phyloP scores from a whole-genome alignment of 139 green algal species.

The Pseudopediastrum boryanum region DNA sequence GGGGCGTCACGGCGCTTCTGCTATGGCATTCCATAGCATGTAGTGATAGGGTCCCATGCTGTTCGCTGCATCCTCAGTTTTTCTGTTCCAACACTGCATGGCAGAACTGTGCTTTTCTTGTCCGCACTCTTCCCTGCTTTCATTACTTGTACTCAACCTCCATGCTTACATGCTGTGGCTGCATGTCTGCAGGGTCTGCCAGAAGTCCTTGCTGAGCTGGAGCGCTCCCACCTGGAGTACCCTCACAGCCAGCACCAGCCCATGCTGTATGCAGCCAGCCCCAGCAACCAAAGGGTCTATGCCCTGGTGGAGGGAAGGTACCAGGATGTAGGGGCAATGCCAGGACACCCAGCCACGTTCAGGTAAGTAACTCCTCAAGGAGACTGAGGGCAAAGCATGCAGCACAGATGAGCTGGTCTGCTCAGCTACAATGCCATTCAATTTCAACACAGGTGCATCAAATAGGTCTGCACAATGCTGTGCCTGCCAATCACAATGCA shows the following conservation, averaged over 20 bases:
- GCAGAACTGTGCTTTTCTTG: background rate
- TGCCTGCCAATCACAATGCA: too few species aligned
- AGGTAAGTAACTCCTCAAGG: background rate
- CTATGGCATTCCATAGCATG: too few species aligned
- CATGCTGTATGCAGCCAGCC: constrained; percentile 35
- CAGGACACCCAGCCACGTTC: constrained; percentile 37
- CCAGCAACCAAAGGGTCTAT: constrained; percentile 13
- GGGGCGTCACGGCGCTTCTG: too few species aligned
- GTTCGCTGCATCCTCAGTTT: background rate
- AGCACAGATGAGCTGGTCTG: too few species aligned
- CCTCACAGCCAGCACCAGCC: constrained; percentile 22
- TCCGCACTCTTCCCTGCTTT: background rate
- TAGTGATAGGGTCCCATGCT: background rate
- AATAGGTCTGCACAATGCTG: too few species aligned
- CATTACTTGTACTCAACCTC: too few species aligned
- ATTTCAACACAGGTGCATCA: too few species aligned
- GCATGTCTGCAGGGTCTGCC: constrained; percentile 9
- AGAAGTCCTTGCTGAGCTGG: constrained; percentile 35
- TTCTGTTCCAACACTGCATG: background rate
- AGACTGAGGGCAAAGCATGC: too few species aligned
- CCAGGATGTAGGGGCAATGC: constrained; percentile 37
- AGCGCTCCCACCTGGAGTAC: constrained; percentile 34
- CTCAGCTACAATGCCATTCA: too few species aligned
- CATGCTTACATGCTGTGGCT: background rate
- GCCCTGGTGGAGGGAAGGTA: constrained; percentile 33